Evolutionary conservation across 2,329 filamentous ascomycete genomes (phyloP).

Genomic region (Dactylonectria macrodidyma): DNA sequence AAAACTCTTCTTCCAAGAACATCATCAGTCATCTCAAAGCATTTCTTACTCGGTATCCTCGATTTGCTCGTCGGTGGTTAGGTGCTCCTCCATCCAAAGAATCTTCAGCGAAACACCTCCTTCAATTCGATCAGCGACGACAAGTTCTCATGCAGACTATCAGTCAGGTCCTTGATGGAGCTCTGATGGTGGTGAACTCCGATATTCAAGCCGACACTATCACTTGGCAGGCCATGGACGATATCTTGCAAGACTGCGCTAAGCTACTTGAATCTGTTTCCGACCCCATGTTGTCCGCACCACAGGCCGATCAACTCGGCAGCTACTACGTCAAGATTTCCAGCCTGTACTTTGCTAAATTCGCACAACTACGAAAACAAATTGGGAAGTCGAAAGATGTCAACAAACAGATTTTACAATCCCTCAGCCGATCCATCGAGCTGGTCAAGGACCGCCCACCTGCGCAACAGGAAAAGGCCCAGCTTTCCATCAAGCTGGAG

Average conservation of each 20-base stretch:
- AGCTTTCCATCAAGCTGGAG: constrained; percentile 76
- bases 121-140: constrained; percentile 74
- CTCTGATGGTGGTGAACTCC: constrained; percentile 69
- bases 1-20: constrained; percentile 26
- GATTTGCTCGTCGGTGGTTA: constrained; percentile 74
- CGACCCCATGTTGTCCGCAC: constrained; percentile 51
- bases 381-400: constrained; percentile 54
- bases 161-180: constrained; percentile 72
- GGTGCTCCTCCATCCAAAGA: constrained; percentile 69
- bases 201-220: constrained; percentile 64
- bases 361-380: constrained; percentile 65
- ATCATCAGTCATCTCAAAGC: constrained; percentile 64
- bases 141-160: constrained; percentile 67
- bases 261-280: constrained; percentile 68
- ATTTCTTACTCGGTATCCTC: constrained; percentile 71
- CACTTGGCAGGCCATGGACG: constrained; percentile 70
- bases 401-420: constrained; percentile 64
- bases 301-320: constrained; percentile 52
- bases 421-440: constrained; percentile 76
- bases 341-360: constrained; percentile 78
- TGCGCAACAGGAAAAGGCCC: constrained; percentile 71
- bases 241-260: constrained; percentile 70
- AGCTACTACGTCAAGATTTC: constrained; percentile 77
- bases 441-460: constrained; percentile 68
- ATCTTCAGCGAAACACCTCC: constrained; percentile 68